These are phyloP conservation scores for Collybia nuda DNA, from an alignment of 768 basidiomycete species.

Conservation along the genomic window DNA sequence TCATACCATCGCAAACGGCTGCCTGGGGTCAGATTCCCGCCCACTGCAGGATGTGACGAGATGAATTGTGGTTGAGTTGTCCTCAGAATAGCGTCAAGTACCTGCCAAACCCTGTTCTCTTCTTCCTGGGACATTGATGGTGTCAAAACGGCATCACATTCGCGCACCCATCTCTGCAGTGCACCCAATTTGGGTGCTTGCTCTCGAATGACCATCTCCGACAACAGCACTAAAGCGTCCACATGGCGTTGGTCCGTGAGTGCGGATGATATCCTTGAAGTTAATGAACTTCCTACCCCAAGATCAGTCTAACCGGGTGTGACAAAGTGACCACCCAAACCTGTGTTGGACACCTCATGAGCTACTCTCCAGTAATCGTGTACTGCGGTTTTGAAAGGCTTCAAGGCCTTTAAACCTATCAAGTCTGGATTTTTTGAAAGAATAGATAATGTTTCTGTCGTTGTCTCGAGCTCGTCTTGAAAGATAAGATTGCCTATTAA, in stretches of 20 bases:
- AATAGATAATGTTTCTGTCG: slow-evolving; percentile 30
- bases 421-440: slow-evolving; percentile 30
- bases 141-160: slow-evolving; percentile 53
- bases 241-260: slow-evolving; percentile 41
- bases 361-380: slow-evolving; percentile 38
- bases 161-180: slow-evolving; percentile 56
- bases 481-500: slow-evolving; percentile 31
- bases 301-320: neutral
- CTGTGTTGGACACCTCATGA: slow-evolving; percentile 28
- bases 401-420: slow-evolving; percentile 29
- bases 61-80: slow-evolving; percentile 39
- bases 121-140: slow-evolving; percentile 35
- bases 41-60: slow-evolving; percentile 13
- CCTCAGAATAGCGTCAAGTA: slow-evolving; percentile 48
- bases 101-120: slow-evolving; percentile 42
- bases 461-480: slow-evolving; percentile 36
- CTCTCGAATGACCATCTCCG: slow-evolving; percentile 47
- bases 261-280: slow-evolving; percentile 38
- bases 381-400: slow-evolving; percentile 35
- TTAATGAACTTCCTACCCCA: slow-evolving; percentile 29
- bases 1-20: slow-evolving; percentile 31
- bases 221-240: slow-evolving; percentile 52
- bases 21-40: slow-evolving; percentile 22
- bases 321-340: slow-evolving; percentile 13
- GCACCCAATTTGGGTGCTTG: slow-evolving; percentile 51